A percentile compares a stretch with the other conserved stretches of the same genome.
Evolutionary conservation across 768 basidiomycete species (phyloP).

Genomic region (Kwoniella sp.): DNA sequence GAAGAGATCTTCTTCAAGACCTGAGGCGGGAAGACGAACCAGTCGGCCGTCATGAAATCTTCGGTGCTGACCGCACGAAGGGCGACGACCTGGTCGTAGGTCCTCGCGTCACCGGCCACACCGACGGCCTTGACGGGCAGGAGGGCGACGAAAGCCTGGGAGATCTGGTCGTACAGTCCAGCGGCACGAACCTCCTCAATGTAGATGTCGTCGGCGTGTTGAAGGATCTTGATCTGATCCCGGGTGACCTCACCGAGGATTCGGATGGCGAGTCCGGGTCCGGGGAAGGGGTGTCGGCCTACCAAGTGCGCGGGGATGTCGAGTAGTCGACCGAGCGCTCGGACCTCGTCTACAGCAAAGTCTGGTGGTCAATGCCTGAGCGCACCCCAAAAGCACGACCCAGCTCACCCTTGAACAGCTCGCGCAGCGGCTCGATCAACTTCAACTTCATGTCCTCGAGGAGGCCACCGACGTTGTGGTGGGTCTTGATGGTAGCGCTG

Average conservation of each 20-base stretch:
- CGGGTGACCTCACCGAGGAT: constrained; percentile 93
- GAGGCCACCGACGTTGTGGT: constrained; percentile 96
- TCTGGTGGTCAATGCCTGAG: neutral
- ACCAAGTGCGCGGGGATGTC: constrained; percentile 88
- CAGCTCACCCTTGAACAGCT: constrained; percentile 88
- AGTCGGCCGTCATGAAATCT: constrained; percentile 99
- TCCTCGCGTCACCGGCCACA: constrained; percentile 93
- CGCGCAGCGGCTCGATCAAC: constrained; percentile 92
- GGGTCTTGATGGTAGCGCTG: constrained; percentile 98
- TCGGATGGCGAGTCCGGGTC: constrained; percentile 94
- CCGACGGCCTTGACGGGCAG: constrained; percentile 96
- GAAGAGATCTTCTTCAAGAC: constrained; percentile 87
- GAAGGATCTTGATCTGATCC: constrained; percentile 76
- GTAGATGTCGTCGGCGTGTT: constrained; percentile 90
- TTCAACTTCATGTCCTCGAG: constrained; percentile 98
- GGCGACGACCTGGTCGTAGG: constrained; percentile 96
- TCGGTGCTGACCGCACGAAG: constrained; percentile 94
- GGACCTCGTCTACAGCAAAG: constrained; percentile 74
- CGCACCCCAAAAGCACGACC: neutral
- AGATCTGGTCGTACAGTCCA: constrained; percentile 84
- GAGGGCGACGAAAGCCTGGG: constrained; percentile 93
- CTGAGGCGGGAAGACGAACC: constrained; percentile 94
- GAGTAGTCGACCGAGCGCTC: constrained; percentile 82
- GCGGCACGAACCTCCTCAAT: constrained; percentile 96
- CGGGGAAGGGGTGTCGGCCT: constrained; percentile 96